Evolutionary conservation across 2,329 filamentous ascomycete species (phyloP), one percentile per base, ranked within the genome.

Genomic region (Penicillium polonicum): DNA sequence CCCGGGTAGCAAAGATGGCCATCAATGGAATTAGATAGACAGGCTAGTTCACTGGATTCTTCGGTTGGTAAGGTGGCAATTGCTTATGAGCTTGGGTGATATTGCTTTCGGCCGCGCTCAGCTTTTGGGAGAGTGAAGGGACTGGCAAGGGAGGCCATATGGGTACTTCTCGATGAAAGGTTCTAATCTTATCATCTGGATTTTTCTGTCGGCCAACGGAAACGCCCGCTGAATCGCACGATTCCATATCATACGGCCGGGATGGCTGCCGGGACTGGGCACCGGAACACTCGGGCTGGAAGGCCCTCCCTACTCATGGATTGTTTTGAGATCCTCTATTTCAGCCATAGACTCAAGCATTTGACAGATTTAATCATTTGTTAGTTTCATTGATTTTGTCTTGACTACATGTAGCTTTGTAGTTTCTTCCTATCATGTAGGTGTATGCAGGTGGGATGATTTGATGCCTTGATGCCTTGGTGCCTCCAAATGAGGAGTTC

Each of bases 391-490:
- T 33, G 3, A n/a, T 21, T 33, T 21, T 48, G 2, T 2, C 8
- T 48, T 6, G 13, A 15, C 44, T 17, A 23, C 23, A 23, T 41
- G 6, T 15, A 23, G 4, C 8, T 43, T 45, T 19, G n/a, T 27
- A 31, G 10, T 45, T 12, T 4, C 17, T 33, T 46, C 7, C 4
- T 15, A 13, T 17, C 3, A 21, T 29, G 10, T 45, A 45, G n/a
- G 10, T 21, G 17, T 12, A 38, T 41, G 21, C 15, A 31, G 21
- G 27, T 33, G 27, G 33, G 23, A 49, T 23, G 10, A 39, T 31
- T 25, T 31, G 15, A 43, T 55, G 52, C 36, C 44, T 53, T 39
- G 42, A 1, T 55, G 52, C 52, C 52, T 55, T 49, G 35, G 5
- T 17, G 43, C 33, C 19, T 33, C 3, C 19, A 27, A 48, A 48